Conservation (phyloP, 2,329 filamentous ascomycete genomes). For the Fusarium zealandicum region DNA sequence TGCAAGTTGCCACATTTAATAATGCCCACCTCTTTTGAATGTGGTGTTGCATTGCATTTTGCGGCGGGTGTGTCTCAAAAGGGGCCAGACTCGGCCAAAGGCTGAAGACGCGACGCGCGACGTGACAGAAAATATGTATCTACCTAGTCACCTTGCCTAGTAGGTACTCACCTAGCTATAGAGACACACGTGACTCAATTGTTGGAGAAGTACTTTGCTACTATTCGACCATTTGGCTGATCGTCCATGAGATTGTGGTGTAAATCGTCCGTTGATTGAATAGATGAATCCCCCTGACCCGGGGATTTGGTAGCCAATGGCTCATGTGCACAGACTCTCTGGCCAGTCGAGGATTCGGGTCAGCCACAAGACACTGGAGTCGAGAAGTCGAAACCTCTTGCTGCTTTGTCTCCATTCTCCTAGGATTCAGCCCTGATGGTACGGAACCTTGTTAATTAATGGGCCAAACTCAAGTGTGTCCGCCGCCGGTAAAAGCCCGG, state of each 20-base stretch:
- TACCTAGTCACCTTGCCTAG: too few relatives aligned
- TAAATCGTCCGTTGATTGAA: slow-evolving; percentile 20
- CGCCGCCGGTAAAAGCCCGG: slow-evolving; percentile 45
- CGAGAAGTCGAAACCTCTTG: slow-evolving; percentile 24
- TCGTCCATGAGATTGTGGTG: slow-evolving; percentile 16
- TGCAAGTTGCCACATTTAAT: slow-evolving; percentile 1
- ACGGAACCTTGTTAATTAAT: slow-evolving; percentile 18
- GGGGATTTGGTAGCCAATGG: slow-evolving; percentile 29
- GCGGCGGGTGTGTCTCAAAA: slow-evolving; percentile 5
- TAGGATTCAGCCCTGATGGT: slow-evolving; percentile 48
- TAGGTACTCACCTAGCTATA: too few relatives aligned
- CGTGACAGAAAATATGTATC: too few relatives aligned
- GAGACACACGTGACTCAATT: slow-evolving; percentile 21
- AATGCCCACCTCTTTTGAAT: neutral
- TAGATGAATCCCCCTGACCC: slow-evolving; percentile 27
- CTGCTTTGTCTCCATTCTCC: slow-evolving; percentile 34
- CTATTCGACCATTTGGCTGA: slow-evolving; percentile 8
- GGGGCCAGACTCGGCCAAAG: neutral
- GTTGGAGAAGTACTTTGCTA: slow-evolving; percentile 27
- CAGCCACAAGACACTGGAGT: slow-evolving; percentile 9
- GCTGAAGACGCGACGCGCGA: slow-evolving; percentile 22
- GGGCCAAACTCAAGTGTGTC: neutral
- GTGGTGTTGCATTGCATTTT: slow-evolving; percentile 10
- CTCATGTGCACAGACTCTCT: neutral
- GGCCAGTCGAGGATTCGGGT: slow-evolving; percentile 3